Conservation (phyloP, 768 basidiomycete genomes). For the Suillus placidus region DNA sequence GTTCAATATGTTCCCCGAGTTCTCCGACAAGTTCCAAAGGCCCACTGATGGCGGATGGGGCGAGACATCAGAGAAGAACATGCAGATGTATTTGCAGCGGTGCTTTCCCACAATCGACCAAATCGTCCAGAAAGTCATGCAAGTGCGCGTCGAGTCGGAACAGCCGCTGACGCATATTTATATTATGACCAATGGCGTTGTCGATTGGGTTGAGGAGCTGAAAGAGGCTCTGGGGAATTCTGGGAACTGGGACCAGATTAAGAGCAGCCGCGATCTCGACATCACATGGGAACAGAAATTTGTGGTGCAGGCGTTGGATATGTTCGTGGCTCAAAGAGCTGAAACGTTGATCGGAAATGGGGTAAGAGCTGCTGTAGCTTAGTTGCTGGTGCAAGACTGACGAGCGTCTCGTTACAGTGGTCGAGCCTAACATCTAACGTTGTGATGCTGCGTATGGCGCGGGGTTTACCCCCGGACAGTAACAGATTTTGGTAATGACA, state of each 20-base stretch:
- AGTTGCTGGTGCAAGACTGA: constrained; percentile 2
- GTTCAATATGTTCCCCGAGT: constrained; percentile 46
- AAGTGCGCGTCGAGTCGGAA: constrained; percentile 30
- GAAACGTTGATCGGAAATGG: constrained; percentile 57
- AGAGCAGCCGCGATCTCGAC: constrained; percentile 43
- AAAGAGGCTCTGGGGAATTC: constrained; percentile 34
- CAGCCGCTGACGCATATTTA: constrained; percentile 41
- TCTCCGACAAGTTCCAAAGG: constrained; percentile 39
- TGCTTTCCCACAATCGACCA: constrained; percentile 45
- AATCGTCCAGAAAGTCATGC: constrained; percentile 43
- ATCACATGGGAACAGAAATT: constrained; percentile 45
- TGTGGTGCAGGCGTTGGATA: constrained; percentile 51
- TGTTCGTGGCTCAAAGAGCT: constrained; percentile 48
- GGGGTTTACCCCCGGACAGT: constrained; percentile 28
- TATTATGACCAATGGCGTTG: constrained; percentile 49
- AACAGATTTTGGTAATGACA: constrained; percentile 38
- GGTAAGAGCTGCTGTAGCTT: constrained; percentile 31
- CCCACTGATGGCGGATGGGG: constrained; percentile 28
- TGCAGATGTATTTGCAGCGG: constrained; percentile 35
- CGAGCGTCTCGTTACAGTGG: constrained; percentile 30
- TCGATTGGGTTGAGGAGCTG: constrained; percentile 43
- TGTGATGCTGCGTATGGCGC: constrained; percentile 39
- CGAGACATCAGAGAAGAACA: constrained; percentile 23
- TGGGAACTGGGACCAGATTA: constrained; percentile 40
- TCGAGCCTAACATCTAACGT: constrained; percentile 45